Percentiles rank a stretch among this genome's conserved stretches.
Conservation (phyloP, 1,284 basidiomycete genomes). For the Trametes pubescens region DNA sequence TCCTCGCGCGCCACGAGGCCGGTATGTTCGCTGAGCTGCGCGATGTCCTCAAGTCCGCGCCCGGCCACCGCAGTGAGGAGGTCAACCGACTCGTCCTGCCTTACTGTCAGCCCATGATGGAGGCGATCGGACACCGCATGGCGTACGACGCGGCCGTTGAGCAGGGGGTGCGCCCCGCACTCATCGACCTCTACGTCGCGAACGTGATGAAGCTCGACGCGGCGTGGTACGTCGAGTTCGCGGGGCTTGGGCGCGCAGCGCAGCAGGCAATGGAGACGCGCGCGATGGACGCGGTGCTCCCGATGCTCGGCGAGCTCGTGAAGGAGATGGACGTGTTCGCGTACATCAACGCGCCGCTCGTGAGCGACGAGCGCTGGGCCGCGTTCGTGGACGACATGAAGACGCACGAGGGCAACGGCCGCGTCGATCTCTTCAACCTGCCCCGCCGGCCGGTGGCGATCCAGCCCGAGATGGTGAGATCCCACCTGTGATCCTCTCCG, state of each 20-base stretch:
- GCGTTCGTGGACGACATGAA: slow-evolving; percentile 38
- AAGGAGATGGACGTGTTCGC: slow-evolving; percentile 43
- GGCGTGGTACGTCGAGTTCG: slow-evolving; percentile 51
- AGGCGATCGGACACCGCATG: slow-evolving; percentile 56
- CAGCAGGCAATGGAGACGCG: slow-evolving; percentile 38
- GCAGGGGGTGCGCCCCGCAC: slow-evolving; percentile 36
- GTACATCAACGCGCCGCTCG: slow-evolving; percentile 49
- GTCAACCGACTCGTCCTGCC: slow-evolving; percentile 49
- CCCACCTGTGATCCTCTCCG: slow-evolving; percentile 31
- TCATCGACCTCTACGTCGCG: slow-evolving; percentile 47
- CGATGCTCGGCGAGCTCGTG: slow-evolving; percentile 42
- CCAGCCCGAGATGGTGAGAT: slow-evolving; percentile 34
- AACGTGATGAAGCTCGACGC: slow-evolving; percentile 45
- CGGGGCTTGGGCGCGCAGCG: slow-evolving; percentile 34
- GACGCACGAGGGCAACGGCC: slow-evolving; percentile 33
- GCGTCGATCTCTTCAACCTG: slow-evolving; percentile 23
- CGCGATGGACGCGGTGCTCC: slow-evolving; percentile 42
- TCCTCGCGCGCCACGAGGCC: slow-evolving; percentile 47
- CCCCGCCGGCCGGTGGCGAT: background rate
- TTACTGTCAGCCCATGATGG: slow-evolving; percentile 46
- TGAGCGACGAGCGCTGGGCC: slow-evolving; percentile 46
- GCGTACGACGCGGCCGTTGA: slow-evolving; percentile 55
- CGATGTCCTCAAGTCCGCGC: slow-evolving; percentile 26
- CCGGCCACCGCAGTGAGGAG: slow-evolving; percentile 43
- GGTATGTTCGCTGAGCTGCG: slow-evolving; percentile 45